Base-by-base conservation (phyloP, 108 stramenopile species). In the Pelagomonas calceolata region DNA sequence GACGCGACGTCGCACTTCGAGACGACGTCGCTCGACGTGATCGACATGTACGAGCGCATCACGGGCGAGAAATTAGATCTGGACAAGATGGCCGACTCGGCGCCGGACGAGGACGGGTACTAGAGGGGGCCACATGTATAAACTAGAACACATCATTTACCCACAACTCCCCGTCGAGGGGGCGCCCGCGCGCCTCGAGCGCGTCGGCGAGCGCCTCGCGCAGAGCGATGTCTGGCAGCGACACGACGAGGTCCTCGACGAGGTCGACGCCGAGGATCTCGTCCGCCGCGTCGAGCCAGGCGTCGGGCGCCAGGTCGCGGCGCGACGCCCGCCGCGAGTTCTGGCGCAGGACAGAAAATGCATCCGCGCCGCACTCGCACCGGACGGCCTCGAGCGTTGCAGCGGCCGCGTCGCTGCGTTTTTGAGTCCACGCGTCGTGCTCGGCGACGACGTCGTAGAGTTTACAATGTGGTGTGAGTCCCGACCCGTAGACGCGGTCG, bases 1-100 rank as follows among this genome's bases (percentile, higher is more conserved):
- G 98, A 99, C 84, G 98, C 90, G 21, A 95, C 96, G n/a, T 91
- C 92, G 43, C 98, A 99, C 88, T 99, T 99, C 80, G 96, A 98
- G 83, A 82, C 82, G 26, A 92, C 93, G 70, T 87, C 88, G 18
- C 85, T 88, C 12, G 98, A 98, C 70, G 84, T 97, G 66, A 77
- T 95, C 69, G 75, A 77, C 75, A 83, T 97, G 45, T 97, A 95
- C 88, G 88, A 94, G 81, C 88, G 95, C 60, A 89, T 98, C 51
- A 95, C 95, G 67, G 98, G 98, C 30, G 86, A 91, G 74, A 87
- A 96, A 65, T 78, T 98, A 69, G 95, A 96, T 74, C 93, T 98
- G 89, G 87, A 77, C 72, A 91, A 91, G 76, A 90, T 88, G 78
- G 89, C 92, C 34, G 90, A 91, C 66, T n/a, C n/a, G n/a, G n/a